A percentile compares a stretch with the other conserved stretches of the same genome.
phyloP scores from a whole-genome alignment of 1,139 yeast genomes.

The Geotrichum phurueaensis region DNA sequence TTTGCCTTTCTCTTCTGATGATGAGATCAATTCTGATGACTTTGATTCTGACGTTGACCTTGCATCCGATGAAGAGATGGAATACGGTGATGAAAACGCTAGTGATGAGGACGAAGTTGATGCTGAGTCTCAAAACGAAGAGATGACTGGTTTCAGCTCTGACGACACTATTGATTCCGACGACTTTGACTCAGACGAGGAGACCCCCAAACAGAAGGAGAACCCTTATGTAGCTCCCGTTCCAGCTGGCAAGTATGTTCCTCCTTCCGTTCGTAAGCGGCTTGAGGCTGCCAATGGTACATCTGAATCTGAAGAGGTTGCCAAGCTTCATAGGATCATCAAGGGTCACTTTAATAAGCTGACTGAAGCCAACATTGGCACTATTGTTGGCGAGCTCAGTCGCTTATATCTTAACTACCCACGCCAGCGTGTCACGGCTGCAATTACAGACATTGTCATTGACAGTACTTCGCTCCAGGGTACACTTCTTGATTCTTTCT shows the following conservation, averaged over 20 bases:
- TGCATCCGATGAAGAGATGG: slow-evolving; percentile 27
- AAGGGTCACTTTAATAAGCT: slow-evolving; percentile 81
- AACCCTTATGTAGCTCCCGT: slow-evolving; percentile 86
- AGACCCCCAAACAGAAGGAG: slow-evolving; percentile 44
- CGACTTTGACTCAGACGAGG: slow-evolving; percentile 43
- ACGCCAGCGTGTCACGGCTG: slow-evolving; percentile 69
- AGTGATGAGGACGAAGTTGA: slow-evolving; percentile 32
- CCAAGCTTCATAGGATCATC: slow-evolving; percentile 51
- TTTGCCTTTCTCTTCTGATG: slow-evolving; percentile 42
- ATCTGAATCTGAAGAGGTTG: slow-evolving; percentile 42
- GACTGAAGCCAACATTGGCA: slow-evolving; percentile 73
- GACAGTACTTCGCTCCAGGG: slow-evolving; percentile 65
- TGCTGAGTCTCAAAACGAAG: slow-evolving; percentile 40
- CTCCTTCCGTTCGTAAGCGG: slow-evolving; percentile 72
- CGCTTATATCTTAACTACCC: slow-evolving; percentile 59
- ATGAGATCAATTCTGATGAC: slow-evolving; percentile 46
- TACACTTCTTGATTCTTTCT: slow-evolving; percentile 65
- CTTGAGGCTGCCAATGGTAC: slow-evolving; percentile 33
- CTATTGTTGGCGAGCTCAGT: slow-evolving; percentile 65
- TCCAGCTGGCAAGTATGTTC: slow-evolving; percentile 52
- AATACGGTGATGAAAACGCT: slow-evolving; percentile 25
- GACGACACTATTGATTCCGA: slow-evolving; percentile 18
- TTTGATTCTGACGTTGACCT: slow-evolving; percentile 31
- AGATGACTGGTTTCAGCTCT: background rate
- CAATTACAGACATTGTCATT: slow-evolving; percentile 55